Percentiles rank a stretch among this genome's conserved stretches.
Conservation (phyloP, 352 stramenopile species). For the Phytophthora fragariae region DNA sequence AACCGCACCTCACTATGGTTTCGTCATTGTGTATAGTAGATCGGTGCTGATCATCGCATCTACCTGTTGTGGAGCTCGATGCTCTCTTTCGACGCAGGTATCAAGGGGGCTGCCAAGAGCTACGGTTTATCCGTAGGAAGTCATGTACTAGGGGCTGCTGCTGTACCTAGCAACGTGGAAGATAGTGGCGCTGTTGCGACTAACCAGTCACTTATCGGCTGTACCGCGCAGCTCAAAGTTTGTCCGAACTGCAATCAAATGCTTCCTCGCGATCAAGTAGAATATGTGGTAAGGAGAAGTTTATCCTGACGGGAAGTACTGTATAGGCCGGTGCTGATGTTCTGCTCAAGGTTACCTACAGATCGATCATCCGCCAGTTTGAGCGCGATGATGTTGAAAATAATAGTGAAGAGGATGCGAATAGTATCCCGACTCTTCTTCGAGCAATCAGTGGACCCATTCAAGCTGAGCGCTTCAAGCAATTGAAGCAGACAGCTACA, state of each 20-base stretch:
- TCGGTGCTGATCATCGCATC: slow-evolving; percentile 64
- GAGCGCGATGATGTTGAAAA: slow-evolving; percentile 28
- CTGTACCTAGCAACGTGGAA: not conserved
- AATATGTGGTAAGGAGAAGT: slow-evolving; percentile 47
- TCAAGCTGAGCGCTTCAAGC: slow-evolving; percentile 47
- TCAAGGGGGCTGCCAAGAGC: slow-evolving; percentile 55
- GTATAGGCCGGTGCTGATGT: not conserved
- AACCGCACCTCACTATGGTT: slow-evolving; percentile 10
- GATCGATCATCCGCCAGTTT: slow-evolving; percentile 50
- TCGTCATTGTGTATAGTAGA: slow-evolving; percentile 26
- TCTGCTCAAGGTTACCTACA: slow-evolving; percentile 46
- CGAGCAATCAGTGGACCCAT: slow-evolving; percentile 41
- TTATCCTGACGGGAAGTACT: not conserved
- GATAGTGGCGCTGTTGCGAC: slow-evolving; percentile 5
- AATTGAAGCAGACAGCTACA: slow-evolving; percentile 46
- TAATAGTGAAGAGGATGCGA: slow-evolving; percentile 15
- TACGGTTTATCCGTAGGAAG: slow-evolving; percentile 47
- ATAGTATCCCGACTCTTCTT: slow-evolving; percentile 43
- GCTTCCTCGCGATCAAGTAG: slow-evolving; percentile 47
- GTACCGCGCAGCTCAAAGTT: slow-evolving; percentile 44
- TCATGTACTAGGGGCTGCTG: slow-evolving; percentile 13
- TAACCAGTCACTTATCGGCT: slow-evolving; percentile 32
- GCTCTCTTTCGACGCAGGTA: slow-evolving; percentile 63
- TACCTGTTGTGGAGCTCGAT: slow-evolving; percentile 79
- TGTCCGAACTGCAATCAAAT: slow-evolving; percentile 52